Percentiles rank a stretch among this genome's conserved stretches.
phyloP scores from a whole-genome alignment of 2,329 filamentous ascomycete genomes.

The Colletotrichum phormii region DNA sequence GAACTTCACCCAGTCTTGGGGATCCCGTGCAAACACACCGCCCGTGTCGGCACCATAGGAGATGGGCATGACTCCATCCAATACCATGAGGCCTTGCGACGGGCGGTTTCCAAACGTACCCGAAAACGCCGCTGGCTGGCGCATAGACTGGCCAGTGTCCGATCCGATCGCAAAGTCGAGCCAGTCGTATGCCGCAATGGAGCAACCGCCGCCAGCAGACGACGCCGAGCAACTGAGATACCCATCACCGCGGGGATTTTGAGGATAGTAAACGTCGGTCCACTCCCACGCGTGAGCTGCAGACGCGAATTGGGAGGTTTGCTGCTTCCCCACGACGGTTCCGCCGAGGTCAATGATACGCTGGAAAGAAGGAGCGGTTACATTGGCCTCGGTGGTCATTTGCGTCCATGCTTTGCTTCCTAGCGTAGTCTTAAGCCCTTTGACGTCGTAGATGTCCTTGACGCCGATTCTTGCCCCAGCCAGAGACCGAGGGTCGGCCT shows the following conservation, averaged over 20 bases:
- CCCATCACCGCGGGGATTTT: not conserved
- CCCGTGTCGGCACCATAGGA: not conserved
- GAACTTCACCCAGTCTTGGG: not conserved
- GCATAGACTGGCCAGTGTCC: not conserved
- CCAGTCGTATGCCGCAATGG: not conserved
- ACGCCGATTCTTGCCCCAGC: not conserved
- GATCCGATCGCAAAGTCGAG: not conserved
- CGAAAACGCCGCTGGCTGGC: not conserved
- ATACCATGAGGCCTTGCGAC: not conserved
- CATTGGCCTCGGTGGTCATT: not conserved
- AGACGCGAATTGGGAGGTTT: not conserved
- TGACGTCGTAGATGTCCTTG: not conserved
- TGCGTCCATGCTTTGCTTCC: not conserved
- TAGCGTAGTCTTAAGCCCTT: not conserved
- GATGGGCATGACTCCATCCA: not conserved
- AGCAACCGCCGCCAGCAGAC: not conserved
- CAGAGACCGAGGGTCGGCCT: not conserved
- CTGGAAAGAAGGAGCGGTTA: not conserved
- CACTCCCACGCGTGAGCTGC: not conserved
- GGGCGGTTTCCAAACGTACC: not conserved
- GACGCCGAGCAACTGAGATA: not conserved
- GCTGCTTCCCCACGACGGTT: not conserved
- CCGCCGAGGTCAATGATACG: not conserved
- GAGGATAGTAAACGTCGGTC: not conserved
- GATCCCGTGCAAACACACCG: not conserved